A percentile compares a stretch with the other conserved stretches of the same genome.
Evolutionary conservation across 1,139 yeast genomes (phyloP).

Genomic region (Geotrichum reessii): DNA sequence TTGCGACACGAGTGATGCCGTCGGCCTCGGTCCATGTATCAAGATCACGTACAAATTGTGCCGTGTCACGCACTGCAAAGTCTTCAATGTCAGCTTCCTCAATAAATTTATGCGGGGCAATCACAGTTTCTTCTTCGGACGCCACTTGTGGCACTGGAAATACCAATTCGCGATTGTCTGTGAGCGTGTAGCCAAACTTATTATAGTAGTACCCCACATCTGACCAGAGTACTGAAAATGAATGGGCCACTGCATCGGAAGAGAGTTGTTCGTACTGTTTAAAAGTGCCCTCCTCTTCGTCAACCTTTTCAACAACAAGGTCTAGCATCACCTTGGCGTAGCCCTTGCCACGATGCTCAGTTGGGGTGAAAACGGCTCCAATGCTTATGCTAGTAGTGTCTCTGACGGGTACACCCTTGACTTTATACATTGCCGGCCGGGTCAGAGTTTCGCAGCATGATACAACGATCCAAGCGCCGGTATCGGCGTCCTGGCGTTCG

Average conservation of each 20-base stretch:
- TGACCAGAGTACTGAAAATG: constrained; percentile 54
- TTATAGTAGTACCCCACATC: constrained; percentile 67
- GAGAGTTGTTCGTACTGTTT: constrained; percentile 35
- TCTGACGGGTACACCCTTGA: constrained; percentile 26
- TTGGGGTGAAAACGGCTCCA: constrained; percentile 62
- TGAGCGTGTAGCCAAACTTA: constrained; percentile 49
- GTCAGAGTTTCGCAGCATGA: constrained; percentile 15
- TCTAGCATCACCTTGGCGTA: constrained; percentile 55
- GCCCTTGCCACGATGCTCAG: constrained; percentile 56
- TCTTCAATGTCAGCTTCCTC: constrained; percentile 24
- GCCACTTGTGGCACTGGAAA: constrained; percentile 26
- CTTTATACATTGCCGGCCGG: constrained; percentile 39
- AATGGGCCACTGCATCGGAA: constrained; percentile 31
- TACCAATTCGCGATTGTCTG: constrained; percentile 26
- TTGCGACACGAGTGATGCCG: constrained; percentile 32
- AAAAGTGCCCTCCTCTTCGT: constrained; percentile 29
- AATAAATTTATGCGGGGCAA: background rate
- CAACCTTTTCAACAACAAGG: constrained; percentile 37
- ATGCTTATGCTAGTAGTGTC: constrained; percentile 47
- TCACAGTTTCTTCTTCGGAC: constrained; percentile 29
- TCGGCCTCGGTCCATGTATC: constrained; percentile 31
- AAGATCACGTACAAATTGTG: constrained; percentile 29
- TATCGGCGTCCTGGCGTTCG: constrained; percentile 19
- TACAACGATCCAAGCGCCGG: constrained; percentile 11
- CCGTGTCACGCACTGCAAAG: constrained; percentile 34